Percentiles rank a stretch among this genome's conserved stretches.
phyloP scores from a whole-genome alignment of 2,329 filamentous ascomycete species.

The Colletotrichum destructivum region DNA sequence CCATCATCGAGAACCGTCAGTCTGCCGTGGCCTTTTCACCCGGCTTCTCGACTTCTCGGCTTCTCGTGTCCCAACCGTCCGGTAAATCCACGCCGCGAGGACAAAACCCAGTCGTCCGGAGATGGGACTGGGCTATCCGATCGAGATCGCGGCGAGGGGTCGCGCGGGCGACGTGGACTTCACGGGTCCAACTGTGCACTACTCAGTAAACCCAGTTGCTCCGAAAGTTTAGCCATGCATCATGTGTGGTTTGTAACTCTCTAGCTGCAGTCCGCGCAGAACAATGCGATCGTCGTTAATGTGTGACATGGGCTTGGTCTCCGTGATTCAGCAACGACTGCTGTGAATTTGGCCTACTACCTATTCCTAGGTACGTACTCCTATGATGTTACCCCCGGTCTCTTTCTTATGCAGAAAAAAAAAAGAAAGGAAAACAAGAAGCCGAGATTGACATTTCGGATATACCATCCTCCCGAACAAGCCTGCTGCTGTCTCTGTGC shows the following conservation, averaged over 20 bases:
- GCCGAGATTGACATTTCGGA: neutral
- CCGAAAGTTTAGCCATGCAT: neutral
- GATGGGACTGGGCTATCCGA: neutral
- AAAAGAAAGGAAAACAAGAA: neutral
- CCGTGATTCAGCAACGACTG: neutral
- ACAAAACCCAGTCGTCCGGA: slow-evolving; percentile 4
- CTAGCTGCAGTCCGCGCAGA: neutral
- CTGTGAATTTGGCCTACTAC: neutral
- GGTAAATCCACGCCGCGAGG: slow-evolving; percentile 22
- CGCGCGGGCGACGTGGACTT: neutral
- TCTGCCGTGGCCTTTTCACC: neutral
- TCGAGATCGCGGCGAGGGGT: neutral
- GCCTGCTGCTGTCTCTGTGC: neutral
- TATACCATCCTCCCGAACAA: neutral
- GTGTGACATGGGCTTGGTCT: slow-evolving; percentile 10
- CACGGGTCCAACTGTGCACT: neutral
- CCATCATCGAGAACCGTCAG: neutral
- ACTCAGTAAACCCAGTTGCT: neutral
- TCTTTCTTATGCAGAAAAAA: slow-evolving; percentile 7
- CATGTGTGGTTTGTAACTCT: neutral
- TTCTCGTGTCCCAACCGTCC: neutral
- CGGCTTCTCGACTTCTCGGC: neutral
- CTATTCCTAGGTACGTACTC: neutral
- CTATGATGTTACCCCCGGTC: neutral
- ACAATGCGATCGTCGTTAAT: neutral